These are phyloP conservation scores for Ilex paraguariensis DNA, from an alignment of 305 asterid species.

Conservation along the genomic window DNA sequence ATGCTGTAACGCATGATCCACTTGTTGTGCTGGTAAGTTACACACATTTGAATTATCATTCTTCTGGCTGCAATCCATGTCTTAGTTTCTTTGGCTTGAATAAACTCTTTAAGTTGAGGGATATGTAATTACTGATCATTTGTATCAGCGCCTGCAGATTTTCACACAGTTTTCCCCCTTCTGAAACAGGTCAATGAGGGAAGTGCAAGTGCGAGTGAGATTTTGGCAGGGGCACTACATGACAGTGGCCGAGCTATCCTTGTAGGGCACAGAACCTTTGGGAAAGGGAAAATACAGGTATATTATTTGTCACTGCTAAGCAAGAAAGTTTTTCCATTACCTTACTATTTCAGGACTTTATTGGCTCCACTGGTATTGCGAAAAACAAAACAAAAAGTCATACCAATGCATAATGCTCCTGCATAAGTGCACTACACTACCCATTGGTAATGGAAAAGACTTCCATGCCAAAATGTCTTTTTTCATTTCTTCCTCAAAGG, in stretches of 20 bases:
- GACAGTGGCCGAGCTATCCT: slow-evolving; percentile 92
- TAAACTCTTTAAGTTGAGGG: not conserved
- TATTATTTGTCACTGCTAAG: too few species aligned
- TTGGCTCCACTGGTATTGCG: too few species aligned
- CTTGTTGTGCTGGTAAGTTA: slow-evolving; percentile 81
- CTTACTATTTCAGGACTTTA: too few species aligned
- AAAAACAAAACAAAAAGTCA: too few species aligned
- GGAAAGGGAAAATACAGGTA: slow-evolving; percentile 89
- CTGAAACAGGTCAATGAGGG: slow-evolving; percentile 74
- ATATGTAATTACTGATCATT: not conserved
- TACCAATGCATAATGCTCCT: too few species aligned
- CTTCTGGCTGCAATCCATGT: not conserved
- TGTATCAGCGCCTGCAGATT: too few species aligned
- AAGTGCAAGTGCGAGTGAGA: slow-evolving; percentile 97
- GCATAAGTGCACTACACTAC: too few species aligned
- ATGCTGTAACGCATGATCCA: slow-evolving; percentile 81
- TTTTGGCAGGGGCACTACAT: slow-evolving; percentile 91
- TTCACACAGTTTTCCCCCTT: not conserved
- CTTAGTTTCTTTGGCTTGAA: not conserved
- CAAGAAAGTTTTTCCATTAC: too few species aligned
- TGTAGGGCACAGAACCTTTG: slow-evolving; percentile 80
- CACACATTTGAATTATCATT: not conserved
- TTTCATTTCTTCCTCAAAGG: too few species aligned
- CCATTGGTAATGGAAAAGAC: too few species aligned
- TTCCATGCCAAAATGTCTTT: too few species aligned